Percentiles rank a stretch among this genome's conserved stretches.
Conservation (phyloP, 495 filamentous ascomycete genomes). For the Daldinia grandis region DNA sequence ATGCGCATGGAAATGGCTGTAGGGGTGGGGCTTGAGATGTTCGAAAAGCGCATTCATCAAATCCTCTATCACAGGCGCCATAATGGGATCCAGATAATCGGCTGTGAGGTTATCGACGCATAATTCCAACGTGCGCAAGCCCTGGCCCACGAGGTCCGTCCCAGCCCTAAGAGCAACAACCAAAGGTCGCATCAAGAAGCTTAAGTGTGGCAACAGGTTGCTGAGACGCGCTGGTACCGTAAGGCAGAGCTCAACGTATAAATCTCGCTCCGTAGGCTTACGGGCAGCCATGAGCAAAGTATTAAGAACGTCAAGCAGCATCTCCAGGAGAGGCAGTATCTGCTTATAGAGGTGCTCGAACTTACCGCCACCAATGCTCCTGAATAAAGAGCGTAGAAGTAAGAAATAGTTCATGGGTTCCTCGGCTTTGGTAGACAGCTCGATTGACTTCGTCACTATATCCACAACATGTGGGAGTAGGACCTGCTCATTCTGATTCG, state of each 20-base stretch:
- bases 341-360: constrained; percentile 99
- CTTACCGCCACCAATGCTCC: constrained; percentile 95
- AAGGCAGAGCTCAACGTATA: constrained; percentile 95
- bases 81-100: constrained; percentile 97
- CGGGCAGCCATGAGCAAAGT: constrained; percentile 87
- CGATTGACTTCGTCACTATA: constrained; percentile 95
- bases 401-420: constrained; percentile 99
- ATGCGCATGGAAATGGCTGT: constrained; percentile 96
- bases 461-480: constrained; percentile 94
- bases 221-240: constrained; percentile 95
- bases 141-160: constrained; percentile 92
- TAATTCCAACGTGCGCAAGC: constrained; percentile 89
- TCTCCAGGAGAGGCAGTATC: constrained; percentile 93
- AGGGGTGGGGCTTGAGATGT: constrained; percentile 88
- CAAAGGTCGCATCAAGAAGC: constrained; percentile 95
- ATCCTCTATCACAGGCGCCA: constrained; percentile 98
- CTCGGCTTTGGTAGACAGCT: constrained; percentile 92
- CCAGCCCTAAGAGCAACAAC: constrained; percentile 93
- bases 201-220: constrained; percentile 95
- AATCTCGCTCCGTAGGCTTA: constrained; percentile 88
- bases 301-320: constrained; percentile 96
- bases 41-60: constrained; percentile 97
- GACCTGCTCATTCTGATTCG: constrained; percentile 92
- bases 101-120: constrained; percentile 98
- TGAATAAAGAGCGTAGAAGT: constrained; percentile 87